These are phyloP conservation scores for Avicennia marina DNA, from an alignment of 257 asterid species.

Conservation along the genomic window DNA sequence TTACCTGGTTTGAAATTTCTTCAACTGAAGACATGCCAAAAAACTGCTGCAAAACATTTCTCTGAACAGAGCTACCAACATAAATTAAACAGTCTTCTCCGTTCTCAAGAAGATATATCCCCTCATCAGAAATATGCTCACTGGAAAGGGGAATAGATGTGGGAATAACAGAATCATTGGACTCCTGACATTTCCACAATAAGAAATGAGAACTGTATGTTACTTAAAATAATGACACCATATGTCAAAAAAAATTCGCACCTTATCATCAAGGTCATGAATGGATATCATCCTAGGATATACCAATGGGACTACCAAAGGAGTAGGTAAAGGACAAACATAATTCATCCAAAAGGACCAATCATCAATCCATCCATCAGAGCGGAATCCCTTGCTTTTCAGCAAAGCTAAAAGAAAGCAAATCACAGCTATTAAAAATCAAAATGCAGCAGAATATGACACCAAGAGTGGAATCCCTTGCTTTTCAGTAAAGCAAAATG, in stretches of 20 bases:
- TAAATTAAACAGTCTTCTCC: conserved; percentile 90
- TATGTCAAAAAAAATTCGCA: conserved; percentile 12
- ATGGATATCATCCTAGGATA: conserved; percentile 88
- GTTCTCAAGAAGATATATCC: conserved; percentile 91
- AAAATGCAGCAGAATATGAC: too few species aligned
- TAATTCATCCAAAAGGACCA: conserved; percentile 89
- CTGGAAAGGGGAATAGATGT: conserved; percentile 72
- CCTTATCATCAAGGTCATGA: conserved; percentile 87
- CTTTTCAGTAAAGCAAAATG: too few species aligned
- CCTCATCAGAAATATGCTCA: conserved; percentile 67
- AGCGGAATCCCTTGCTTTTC: conserved; percentile 81
- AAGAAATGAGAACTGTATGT: not conserved
- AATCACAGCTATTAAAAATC: not conserved
- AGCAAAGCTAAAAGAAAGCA: conserved; percentile 60
- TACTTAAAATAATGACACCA: not conserved
- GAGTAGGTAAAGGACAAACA: conserved; percentile 72
- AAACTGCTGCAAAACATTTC: conserved; percentile 51
- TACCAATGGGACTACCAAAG: conserved; percentile 84
- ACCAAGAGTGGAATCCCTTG: too few species aligned
- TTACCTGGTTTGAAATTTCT: conserved; percentile 75
- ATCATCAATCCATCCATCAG: conserved; percentile 85
- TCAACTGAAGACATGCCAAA: conserved; percentile 79
- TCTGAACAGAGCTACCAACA: conserved; percentile 66
- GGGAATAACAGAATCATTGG: conserved; percentile 60
- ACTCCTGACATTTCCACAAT: conserved; percentile 39